Percentiles rank a stretch among this genome's conserved stretches.
Evolutionary conservation across 768 basidiomycete genomes (phyloP).

Genomic region (Leccinum boreale): DNA sequence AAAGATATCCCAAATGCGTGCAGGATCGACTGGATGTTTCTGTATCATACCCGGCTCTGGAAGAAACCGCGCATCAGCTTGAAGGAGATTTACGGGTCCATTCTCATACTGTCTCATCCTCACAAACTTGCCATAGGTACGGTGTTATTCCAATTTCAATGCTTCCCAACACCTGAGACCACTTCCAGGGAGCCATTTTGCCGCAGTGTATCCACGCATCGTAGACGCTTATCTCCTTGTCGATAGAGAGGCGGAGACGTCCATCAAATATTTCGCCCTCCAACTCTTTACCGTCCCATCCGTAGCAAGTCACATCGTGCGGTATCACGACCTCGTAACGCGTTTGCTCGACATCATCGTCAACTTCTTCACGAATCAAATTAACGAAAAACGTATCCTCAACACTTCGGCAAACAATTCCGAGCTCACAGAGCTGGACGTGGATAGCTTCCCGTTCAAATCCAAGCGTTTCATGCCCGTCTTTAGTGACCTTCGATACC

Average conservation of each 20-base stretch:
- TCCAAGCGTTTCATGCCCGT: slow-evolving; percentile 96
- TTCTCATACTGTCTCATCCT: slow-evolving; percentile 66
- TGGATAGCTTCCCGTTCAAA: slow-evolving; percentile 85
- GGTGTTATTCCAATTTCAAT: slow-evolving; percentile 3
- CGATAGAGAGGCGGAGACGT: slow-evolving; percentile 93
- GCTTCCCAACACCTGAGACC: slow-evolving; percentile 3
- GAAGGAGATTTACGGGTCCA: slow-evolving; percentile 78
- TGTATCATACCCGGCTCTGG: slow-evolving; percentile 85
- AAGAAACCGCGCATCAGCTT: slow-evolving; percentile 76
- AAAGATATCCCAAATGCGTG: slow-evolving; percentile 48
- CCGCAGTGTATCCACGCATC: slow-evolving; percentile 78
- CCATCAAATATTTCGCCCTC: slow-evolving; percentile 89
- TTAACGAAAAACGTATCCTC: slow-evolving; percentile 65
- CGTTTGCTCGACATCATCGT: slow-evolving; percentile 81
- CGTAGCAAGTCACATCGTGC: slow-evolving; percentile 75
- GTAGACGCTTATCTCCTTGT: slow-evolving; percentile 90
- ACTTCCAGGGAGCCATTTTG: slow-evolving; percentile 71
- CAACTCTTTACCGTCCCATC: slow-evolving; percentile 93
- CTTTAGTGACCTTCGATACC: slow-evolving; percentile 85
- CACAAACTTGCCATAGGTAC: slow-evolving; percentile 79
- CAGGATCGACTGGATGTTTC: slow-evolving; percentile 69
- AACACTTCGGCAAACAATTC: slow-evolving; percentile 20
- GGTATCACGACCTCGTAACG: slow-evolving; percentile 67
- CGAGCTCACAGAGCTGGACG: slow-evolving; percentile 50
- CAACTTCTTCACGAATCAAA: slow-evolving; percentile 91